Evolutionary conservation across 805 yeast genomes (phyloP), one percentile per base, ranked within the genome.

Genomic region (Yamadazyma tumulicola): DNA sequence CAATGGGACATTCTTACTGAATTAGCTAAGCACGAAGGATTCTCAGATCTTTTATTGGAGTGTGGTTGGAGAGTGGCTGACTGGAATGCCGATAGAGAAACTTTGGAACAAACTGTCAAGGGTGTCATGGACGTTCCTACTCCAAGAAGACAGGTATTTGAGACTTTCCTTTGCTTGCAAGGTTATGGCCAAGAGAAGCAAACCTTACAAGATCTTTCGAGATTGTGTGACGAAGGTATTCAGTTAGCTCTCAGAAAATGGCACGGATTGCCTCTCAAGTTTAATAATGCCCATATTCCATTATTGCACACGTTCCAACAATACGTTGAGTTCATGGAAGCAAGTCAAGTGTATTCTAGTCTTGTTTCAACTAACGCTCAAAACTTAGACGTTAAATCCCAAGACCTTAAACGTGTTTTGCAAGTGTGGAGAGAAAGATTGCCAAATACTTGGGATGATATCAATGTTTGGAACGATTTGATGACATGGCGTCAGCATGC

Each of bases 11-110:
- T 93, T 31, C 67, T 93, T 39, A 91, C 98, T 0, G 99, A 93
- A 51, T 69, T 94, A 19, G 97, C 98, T 2, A 88, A 91, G 49
- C 97, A 94, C 52, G 99, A 94, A 67, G 97, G 97, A 0, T 94
- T 91, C 55, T 88, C 97, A 0, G 98, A 93, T 52, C 68, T 93
- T 45, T 64, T 94, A 17, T 67, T 93, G n/a, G 99, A 93, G 57
- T 94, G 98, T 72, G 98, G 97, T 24, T 93, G 99, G 99, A 74
- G 99, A 52, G 95, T 93, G 25, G 97, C 98, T 6, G 97, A 93
- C 52, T 93, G 98, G 98, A 82, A 81, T 41, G 81, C 94, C 6
- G 98, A 94, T 51, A 75, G 89, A 44, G 97, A 91, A 45, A 93
- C 97, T 0, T 66, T 93, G 24, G 97, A 89, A 52, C 96, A 86